Evolutionary conservation across 345 rosid species (phyloP).

Genomic region (Citrus inodora): DNA sequence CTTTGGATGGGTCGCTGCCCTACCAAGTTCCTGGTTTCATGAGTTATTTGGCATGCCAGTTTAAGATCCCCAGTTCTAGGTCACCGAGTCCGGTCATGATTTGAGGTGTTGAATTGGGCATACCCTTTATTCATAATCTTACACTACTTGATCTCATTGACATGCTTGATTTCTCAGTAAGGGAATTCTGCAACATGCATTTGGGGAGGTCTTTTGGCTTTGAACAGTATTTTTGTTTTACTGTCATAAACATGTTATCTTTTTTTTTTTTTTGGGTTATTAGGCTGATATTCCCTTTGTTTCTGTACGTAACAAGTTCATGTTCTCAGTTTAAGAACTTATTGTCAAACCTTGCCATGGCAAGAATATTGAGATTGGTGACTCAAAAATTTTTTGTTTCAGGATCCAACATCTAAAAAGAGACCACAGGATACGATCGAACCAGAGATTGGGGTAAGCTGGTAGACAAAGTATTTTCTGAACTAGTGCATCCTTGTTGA

Average conservation of each 20-base stretch:
- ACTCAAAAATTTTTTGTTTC: neutral
- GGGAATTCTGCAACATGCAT: neutral
- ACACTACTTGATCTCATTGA: neutral
- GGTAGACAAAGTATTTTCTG: conserved; percentile 1
- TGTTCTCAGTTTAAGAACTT: neutral
- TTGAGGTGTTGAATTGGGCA: conserved; percentile 7
- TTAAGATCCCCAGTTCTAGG: neutral
- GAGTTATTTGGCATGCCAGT: neutral
- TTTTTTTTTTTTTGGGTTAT: neutral
- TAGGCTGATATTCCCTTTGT: neutral
- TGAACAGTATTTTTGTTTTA: neutral
- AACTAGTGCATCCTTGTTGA: conserved; percentile 11
- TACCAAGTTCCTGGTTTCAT: neutral
- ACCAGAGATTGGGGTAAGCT: conserved; percentile 30
- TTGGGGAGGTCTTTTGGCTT: neutral
- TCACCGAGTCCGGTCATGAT: neutral
- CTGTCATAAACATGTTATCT: neutral
- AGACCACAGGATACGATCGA: conserved; percentile 30
- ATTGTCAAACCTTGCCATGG: neutral
- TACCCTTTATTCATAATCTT: neutral
- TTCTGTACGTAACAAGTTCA: neutral
- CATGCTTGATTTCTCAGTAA: neutral
- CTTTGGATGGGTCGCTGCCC: neutral
- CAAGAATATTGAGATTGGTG: neutral
- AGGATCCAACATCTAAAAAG: conserved; percentile 58